Conservation (phyloP, 768 basidiomycete species). For the Rhizopogon rudus region DNA sequence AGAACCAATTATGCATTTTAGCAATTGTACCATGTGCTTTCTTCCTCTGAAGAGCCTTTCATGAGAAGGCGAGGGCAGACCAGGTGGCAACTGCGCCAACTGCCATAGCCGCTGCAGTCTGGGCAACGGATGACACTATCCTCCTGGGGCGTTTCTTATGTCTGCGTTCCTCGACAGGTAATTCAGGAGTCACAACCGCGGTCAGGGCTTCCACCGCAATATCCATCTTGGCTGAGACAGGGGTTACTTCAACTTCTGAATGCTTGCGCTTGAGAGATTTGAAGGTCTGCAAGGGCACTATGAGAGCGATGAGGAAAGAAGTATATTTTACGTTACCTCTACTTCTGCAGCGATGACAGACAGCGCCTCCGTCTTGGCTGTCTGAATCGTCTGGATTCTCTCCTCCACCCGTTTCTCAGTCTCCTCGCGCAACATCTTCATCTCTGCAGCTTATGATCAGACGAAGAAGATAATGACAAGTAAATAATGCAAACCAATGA, state of each 20-base stretch:
- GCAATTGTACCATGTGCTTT: neutral
- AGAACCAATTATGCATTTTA: neutral
- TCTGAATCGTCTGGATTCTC: slow-evolving; percentile 40
- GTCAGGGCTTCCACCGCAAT: neutral
- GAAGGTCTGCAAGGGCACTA: slow-evolving; percentile 13
- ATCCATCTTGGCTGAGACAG: neutral
- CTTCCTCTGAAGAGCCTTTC: slow-evolving; percentile 9
- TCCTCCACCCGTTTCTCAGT: slow-evolving; percentile 41
- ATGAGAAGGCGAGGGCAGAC: slow-evolving; percentile 68
- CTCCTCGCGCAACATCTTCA: slow-evolving; percentile 38
- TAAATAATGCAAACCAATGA: slow-evolving; percentile 33
- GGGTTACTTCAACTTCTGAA: slow-evolving; percentile 27
- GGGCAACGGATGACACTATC: slow-evolving; percentile 35
- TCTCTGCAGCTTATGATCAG: slow-evolving; percentile 29
- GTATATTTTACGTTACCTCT: slow-evolving; percentile 7
- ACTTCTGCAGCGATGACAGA: slow-evolving; percentile 28
- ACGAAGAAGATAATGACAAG: neutral
- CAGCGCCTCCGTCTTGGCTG: slow-evolving; percentile 35
- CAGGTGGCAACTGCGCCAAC: slow-evolving; percentile 70
- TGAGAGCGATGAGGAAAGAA: slow-evolving; percentile 20
- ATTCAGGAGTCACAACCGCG: neutral
- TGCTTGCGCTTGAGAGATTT: slow-evolving; percentile 64
- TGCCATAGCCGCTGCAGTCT: slow-evolving; percentile 58
- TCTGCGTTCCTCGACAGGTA: slow-evolving; percentile 9
- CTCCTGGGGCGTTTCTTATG: slow-evolving; percentile 44